Evolutionary conservation across 257 asterid genomes (phyloP).

Genomic region (Solanum arcanum): DNA sequence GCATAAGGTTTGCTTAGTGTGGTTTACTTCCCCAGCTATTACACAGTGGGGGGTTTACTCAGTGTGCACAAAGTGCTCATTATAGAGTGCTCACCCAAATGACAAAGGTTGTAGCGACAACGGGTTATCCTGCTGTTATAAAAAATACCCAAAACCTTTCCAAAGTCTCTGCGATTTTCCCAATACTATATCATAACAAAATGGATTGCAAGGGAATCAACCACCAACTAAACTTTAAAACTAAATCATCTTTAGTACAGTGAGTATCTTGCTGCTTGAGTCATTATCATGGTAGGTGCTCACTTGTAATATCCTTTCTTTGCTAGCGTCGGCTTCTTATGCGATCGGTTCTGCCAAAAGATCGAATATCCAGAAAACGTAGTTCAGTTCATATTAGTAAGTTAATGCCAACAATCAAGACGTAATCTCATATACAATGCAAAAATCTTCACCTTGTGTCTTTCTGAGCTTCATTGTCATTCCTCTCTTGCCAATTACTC

Average conservation of each 20-base stretch:
- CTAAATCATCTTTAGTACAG: neutral
- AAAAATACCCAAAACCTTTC: no score
- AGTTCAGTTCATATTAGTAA: neutral
- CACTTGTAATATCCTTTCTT: slow-evolving; percentile 5
- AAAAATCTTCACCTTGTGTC: slow-evolving; percentile 46
- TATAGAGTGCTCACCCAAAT: no score
- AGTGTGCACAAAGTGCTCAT: no score
- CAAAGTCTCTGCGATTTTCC: no score
- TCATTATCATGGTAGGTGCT: neutral
- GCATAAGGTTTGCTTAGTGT: no score
- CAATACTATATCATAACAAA: no score
- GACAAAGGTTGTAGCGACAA: no score
- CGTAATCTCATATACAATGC: neutral
- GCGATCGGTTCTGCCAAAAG: neutral
- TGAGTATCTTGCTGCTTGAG: neutral
- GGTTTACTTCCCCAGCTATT: no score
- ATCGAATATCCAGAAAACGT: neutral
- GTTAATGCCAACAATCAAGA: neutral
- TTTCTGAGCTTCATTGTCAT: slow-evolving; percentile 49
- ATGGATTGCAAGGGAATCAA: neutral
- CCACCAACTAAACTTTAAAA: neutral
- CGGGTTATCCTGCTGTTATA: no score
- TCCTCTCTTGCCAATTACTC: slow-evolving; percentile 90
- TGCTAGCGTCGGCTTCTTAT: neutral
- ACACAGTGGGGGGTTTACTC: no score